Evolutionary conservation across 805 yeast species (phyloP), one percentile per base, ranked within the genome.

Genomic region (Kodamaea hsintzibuensis): DNA sequence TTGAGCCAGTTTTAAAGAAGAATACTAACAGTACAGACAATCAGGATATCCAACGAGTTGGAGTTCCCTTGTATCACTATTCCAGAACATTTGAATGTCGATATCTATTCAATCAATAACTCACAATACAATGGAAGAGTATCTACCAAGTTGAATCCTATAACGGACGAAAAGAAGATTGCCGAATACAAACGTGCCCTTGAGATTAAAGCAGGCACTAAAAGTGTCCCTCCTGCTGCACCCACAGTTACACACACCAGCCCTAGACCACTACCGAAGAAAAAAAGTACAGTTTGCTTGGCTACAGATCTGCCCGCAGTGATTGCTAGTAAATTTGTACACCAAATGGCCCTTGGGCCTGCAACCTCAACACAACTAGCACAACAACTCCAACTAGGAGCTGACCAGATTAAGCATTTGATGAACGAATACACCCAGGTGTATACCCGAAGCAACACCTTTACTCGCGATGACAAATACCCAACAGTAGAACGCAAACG

Each of bases 341-440:
- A 78, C 56, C 63, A 77, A 22, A 60, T 82, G 38, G 82, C 85
- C 0, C 62, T 81, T 42, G 85, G 83, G 1, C 83, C 85, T 1
- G 63, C 68, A 14, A 61, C 80, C 0, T 57, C 64, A 1, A 58
- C 62, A 2, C 66, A 66, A 1, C 58, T 81, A 10, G 55, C 67
- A 7, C 56, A 58, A 13, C 43, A 47, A 3, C 48, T 58, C 40
- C 47, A 47, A 33, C 42, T 44, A 19, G 48, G 50, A 27, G 33
- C 62, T 66, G 68, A 68, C 48, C 55, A 67, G 19, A 38, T 63
- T 2, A 51, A 62, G 17, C 52, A 56, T 4, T 77, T 70, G 13
- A 50, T 61, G 51, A 59, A 70, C 61, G 53, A 68, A 53, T 76
- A 65, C 40, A 58, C 75, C 55, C 64, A 65, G 54, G 55, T 60